These are phyloP conservation scores for Trichoderma koningiopsis DNA, from an alignment of 2,329 filamentous ascomycete genomes.

Conservation along the genomic window DNA sequence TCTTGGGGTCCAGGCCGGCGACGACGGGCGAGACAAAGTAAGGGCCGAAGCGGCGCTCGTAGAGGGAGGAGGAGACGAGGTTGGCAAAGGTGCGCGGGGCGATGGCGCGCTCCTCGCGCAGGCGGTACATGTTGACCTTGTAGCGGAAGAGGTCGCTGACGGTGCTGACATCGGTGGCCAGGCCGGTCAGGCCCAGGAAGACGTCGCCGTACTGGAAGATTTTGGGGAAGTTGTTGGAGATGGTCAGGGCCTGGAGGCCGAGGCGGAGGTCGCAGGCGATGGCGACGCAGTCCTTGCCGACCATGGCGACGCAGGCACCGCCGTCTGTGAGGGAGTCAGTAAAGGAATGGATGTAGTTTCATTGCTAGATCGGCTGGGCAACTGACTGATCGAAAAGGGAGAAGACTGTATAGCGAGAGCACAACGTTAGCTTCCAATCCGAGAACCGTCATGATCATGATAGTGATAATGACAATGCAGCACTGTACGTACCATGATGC, in stretches of 20 bases:
- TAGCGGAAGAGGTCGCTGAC: constrained; percentile 97
- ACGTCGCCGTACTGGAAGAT: constrained; percentile 97
- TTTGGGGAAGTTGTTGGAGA: constrained; percentile 99
- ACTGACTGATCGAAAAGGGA: constrained; percentile 92
- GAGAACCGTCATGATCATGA: constrained; percentile 1
- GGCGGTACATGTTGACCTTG: constrained; percentile 99
- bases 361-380: constrained; percentile 15
- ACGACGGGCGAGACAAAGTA: constrained; percentile 96
- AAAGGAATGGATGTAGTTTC: constrained; percentile 23
- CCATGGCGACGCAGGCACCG: constrained; percentile 97
- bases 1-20: constrained; percentile 92
- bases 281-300: constrained; percentile 98
- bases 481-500: constrained; percentile 36
- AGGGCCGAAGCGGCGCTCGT: constrained; percentile 93
- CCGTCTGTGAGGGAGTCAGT: constrained; percentile 53
- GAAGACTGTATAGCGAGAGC: constrained; percentile 62
- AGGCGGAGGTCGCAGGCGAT: constrained; percentile 99
- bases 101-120: constrained; percentile 97
- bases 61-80: constrained; percentile 85
- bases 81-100: constrained; percentile 94
- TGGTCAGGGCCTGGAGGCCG: constrained; percentile 91
- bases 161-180: constrained; percentile 93
- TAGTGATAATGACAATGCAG: not conserved
- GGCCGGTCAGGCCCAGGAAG: constrained; percentile 92
- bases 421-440: constrained; percentile 31